Conservation (phyloP, 768 basidiomycete species). For the Leucocoprinus birnbaumii region DNA sequence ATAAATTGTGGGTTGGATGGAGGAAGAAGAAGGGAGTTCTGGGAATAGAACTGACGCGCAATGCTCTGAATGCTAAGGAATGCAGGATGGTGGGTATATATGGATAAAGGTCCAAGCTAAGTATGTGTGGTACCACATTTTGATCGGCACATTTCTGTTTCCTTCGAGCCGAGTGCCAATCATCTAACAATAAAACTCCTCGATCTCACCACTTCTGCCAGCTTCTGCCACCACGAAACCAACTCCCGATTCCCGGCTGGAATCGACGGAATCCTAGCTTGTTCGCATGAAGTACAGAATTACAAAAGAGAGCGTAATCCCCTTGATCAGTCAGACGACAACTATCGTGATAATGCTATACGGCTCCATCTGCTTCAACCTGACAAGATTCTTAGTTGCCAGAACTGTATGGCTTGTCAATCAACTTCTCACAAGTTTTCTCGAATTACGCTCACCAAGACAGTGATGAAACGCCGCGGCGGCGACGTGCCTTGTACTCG, state of each 20-base stretch:
- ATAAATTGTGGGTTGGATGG: neutral
- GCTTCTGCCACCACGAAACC: no score
- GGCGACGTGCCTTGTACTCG: constrained; percentile 75
- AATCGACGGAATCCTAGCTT: no score
- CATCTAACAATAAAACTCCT: neutral
- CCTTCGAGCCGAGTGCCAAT: neutral
- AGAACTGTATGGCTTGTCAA: constrained; percentile 47
- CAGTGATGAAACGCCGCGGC: constrained; percentile 85
- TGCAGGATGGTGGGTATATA: constrained; percentile 3
- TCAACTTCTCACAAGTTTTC: constrained; percentile 6
- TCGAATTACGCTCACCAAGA: constrained; percentile 48
- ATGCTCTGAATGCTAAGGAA: neutral
- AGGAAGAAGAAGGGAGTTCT: neutral
- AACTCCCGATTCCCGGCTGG: no score
- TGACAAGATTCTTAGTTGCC: constrained; percentile 69
- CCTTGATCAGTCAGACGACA: constrained; percentile 22
- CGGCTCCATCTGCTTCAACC: constrained; percentile 54
- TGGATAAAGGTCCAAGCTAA: neutral
- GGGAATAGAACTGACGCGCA: neutral
- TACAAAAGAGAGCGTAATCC: no score
- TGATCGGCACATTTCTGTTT: neutral
- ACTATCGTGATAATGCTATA: constrained; percentile 51
- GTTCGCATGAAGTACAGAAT: no score
- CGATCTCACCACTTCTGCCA: neutral
- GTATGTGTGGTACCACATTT: neutral